Evolutionary conservation across 2,329 filamentous ascomycete species (phyloP).

Genomic region (Aureobasidium sp.): DNA sequence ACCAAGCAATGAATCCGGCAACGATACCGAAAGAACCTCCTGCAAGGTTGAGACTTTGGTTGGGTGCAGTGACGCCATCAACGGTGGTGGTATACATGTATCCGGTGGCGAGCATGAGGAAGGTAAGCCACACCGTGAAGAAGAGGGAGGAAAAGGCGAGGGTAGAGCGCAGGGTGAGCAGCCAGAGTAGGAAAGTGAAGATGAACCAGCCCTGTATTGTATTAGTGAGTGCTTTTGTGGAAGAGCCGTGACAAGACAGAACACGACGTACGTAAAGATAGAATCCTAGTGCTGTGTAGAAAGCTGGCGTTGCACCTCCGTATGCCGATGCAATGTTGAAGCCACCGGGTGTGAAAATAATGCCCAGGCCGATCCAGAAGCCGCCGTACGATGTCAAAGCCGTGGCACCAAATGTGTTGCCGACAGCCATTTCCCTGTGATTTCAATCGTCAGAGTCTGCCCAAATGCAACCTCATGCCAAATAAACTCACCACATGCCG

Average conservation of each 20-base stretch:
- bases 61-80: slow-evolving; percentile 25
- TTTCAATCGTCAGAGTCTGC: background rate
- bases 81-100: slow-evolving; percentile 44
- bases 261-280: slow-evolving; percentile 50
- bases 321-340: slow-evolving; percentile 54
- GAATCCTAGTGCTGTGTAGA: slow-evolving; percentile 60
- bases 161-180: slow-evolving; percentile 70
- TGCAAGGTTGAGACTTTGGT: slow-evolving; percentile 47
- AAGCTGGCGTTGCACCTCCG: slow-evolving; percentile 33
- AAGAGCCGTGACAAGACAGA: background rate
- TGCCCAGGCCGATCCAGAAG: slow-evolving; percentile 73
- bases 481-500: slow-evolving; percentile 66
- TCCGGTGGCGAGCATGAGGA: slow-evolving; percentile 62
- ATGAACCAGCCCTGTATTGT: slow-evolving; percentile 65
- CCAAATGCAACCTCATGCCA: background rate
- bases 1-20: slow-evolving; percentile 78
- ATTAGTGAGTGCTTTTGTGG: background rate
- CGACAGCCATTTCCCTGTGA: slow-evolving; percentile 73
- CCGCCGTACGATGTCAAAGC: slow-evolving; percentile 75
- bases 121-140: slow-evolving; percentile 65
- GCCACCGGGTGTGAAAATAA: slow-evolving; percentile 61
- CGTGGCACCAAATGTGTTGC: slow-evolving; percentile 80
- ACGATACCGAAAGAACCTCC: slow-evolving; percentile 76
- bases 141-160: slow-evolving; percentile 73
- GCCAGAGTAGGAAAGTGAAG: slow-evolving; percentile 67